Percentiles rank a stretch among this genome's conserved stretches.
phyloP scores from a whole-genome alignment of 2,329 filamentous ascomycete genomes.

The Diaporthe vexans region DNA sequence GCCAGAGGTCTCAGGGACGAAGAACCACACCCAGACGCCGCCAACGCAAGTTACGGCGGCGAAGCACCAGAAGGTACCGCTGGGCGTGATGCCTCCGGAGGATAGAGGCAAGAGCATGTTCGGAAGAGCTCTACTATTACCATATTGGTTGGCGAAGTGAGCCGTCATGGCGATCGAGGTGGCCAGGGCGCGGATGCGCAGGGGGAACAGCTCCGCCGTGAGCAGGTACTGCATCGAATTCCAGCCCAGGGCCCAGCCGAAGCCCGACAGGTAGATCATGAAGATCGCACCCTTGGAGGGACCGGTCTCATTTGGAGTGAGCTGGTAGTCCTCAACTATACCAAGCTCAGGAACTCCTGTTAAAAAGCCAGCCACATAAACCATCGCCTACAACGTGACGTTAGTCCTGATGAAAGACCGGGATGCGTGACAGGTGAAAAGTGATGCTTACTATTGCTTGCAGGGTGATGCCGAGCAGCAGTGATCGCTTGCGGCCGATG shows the following conservation, averaged over 20 bases:
- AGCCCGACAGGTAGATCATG: conserved; percentile 79
- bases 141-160: conserved; percentile 85
- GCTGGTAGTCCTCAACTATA: conserved; percentile 60
- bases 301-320: conserved; percentile 63
- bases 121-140: conserved; percentile 81
- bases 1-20: conserved; percentile 79
- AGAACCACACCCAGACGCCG: conserved; percentile 79
- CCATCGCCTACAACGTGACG: conserved; percentile 58
- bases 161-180: conserved; percentile 82
- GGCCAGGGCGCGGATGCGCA: conserved; percentile 79
- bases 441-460: conserved; percentile 60
- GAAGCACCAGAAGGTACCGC: conserved; percentile 85
- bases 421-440: too few relatives aligned
- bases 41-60: conserved; percentile 76
- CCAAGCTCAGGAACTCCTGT: conserved; percentile 73
- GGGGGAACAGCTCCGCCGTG: conserved; percentile 82
- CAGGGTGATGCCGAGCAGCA: conserved; percentile 71
- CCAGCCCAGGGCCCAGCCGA: conserved; percentile 80
- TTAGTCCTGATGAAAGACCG: too few relatives aligned
- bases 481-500: conserved; percentile 79
- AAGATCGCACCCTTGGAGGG: conserved; percentile 78
- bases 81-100: conserved; percentile 65
- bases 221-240: conserved; percentile 85
- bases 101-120: conserved; percentile 73
- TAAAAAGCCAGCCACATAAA: conserved; percentile 74